Evolutionary conservation across 2,329 filamentous ascomycete species (phyloP), one percentile per base, ranked within the genome.

Genomic region (Chalaropsis thielavioides): DNA sequence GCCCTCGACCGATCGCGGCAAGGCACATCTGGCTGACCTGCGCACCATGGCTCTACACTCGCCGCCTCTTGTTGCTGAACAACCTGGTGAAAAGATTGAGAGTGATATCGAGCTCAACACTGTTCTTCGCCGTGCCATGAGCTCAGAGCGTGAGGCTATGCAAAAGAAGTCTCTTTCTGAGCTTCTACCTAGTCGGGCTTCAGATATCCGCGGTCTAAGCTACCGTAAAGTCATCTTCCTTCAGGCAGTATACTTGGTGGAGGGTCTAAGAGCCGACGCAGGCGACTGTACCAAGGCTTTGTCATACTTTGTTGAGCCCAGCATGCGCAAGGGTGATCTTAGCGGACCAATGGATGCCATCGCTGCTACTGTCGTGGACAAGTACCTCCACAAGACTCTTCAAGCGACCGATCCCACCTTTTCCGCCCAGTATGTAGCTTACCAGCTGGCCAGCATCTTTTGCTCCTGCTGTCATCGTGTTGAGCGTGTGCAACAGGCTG

Each of bases 51-150:
- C 95, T 1, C 84, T 90, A 62, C 86, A 96, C 74, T 96, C 92
- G 13, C 86, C 89, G 35, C 89, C 94, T 0, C 77, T 99, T 64
- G 88, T 99, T 40, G 85, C 92, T 1, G 90, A 96, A 72, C 89
- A 95, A 72, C 85, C 91, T 66, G 88, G 90, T 38, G 92, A 96
- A 70, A 87, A 95, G 72, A 82, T 94, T 10, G 94, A 99, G 74
- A 96, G 92, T 73, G 94, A 97, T 69, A 92, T 99, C 64, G 94
- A 99, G 72, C 82, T 99, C 49, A 97, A 99, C 72, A 95, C 91
- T 0, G 88, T 97, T 19, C 79, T 99, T 62, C 86, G 92, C 67
- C 84, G 94, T 67, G 92, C 92, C 19, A 89, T 90, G 78, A 90
- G 85, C 68, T 83, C 86, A 5, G 88, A 92, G 38, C 85, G 92